Conservation (phyloP, 441 rosid genomes). For the Syzygium malaccense region DNA sequence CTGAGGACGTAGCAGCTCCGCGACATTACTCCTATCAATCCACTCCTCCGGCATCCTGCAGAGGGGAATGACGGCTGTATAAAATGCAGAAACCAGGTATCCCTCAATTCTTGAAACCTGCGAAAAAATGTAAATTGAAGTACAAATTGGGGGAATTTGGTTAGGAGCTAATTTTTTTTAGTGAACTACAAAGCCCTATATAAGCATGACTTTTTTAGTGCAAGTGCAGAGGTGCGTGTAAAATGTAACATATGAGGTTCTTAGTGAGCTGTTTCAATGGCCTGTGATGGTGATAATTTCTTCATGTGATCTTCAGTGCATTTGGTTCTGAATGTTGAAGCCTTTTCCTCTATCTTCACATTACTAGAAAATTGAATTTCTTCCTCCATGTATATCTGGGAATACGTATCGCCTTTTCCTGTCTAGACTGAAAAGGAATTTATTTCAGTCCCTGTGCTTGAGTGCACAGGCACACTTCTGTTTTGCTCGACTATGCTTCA, state of each 20-base stretch:
- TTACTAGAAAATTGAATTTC: background rate
- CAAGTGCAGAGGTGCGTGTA: background rate
- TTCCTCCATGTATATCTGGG: background rate
- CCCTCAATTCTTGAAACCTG: background rate
- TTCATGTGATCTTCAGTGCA: background rate
- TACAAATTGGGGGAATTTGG: background rate
- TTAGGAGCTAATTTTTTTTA: background rate
- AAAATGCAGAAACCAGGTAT: background rate
- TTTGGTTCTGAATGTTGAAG: background rate
- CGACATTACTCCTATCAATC: background rate
- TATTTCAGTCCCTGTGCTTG: background rate
- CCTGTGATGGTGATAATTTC: background rate
- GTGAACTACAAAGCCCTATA: background rate
- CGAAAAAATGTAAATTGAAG: background rate
- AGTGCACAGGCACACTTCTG: background rate
- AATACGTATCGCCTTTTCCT: background rate
- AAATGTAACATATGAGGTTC: background rate
- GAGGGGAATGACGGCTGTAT: background rate
- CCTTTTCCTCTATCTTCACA: background rate
- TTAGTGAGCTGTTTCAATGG: background rate
- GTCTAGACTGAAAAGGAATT: background rate
- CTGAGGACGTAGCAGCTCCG: fast-evolving
- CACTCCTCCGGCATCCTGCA: background rate
- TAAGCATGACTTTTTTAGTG: background rate
- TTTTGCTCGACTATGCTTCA: background rate